Percentiles rank a stretch among this genome's conserved stretches.
These are phyloP conservation scores for Floccularia luteovirens DNA, from an alignment of 768 basidiomycete genomes.

Conservation along the genomic window DNA sequence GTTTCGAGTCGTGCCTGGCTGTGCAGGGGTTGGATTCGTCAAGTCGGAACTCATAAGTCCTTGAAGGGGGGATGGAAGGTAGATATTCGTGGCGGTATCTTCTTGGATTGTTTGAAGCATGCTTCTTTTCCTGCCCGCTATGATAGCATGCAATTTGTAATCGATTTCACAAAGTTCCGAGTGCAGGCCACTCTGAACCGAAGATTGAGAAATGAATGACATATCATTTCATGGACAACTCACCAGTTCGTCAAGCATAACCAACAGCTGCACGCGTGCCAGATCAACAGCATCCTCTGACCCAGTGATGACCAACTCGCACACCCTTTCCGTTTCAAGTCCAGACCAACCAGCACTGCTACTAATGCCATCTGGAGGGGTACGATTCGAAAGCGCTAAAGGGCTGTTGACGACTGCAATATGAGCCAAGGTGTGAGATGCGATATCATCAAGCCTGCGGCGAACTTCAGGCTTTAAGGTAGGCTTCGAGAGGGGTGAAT, in stretches of 20 bases:
- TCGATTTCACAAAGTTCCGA: slow-evolving; percentile 91
- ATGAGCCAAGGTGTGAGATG: slow-evolving; percentile 85
- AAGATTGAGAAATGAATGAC: slow-evolving; percentile 6
- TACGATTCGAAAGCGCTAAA: slow-evolving; percentile 64
- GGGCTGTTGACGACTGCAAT: slow-evolving; percentile 91
- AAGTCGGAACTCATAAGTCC: slow-evolving; percentile 73
- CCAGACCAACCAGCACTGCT: slow-evolving; percentile 80
- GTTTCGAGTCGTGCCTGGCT: slow-evolving; percentile 39
- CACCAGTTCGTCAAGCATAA: slow-evolving; percentile 93
- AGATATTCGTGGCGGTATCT: slow-evolving; percentile 96
- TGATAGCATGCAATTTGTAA: slow-evolving; percentile 86
- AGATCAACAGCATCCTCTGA: slow-evolving; percentile 84
- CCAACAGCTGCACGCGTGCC: slow-evolving; percentile 83
- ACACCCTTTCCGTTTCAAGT: slow-evolving; percentile 89
- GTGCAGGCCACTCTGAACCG: slow-evolving; percentile 76
- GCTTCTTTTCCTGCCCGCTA: slow-evolving; percentile 83
- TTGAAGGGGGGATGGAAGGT: slow-evolving; percentile 85
- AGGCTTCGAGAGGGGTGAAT: slow-evolving; percentile 73
- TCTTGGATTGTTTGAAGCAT: slow-evolving; percentile 90
- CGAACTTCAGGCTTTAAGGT: slow-evolving; percentile 77
- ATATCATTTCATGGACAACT: slow-evolving; percentile 20
- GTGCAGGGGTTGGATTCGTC: slow-evolving; percentile 28
- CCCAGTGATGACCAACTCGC: slow-evolving; percentile 89
- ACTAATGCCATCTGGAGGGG: slow-evolving; percentile 71
- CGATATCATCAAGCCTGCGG: slow-evolving; percentile 87